phyloP scores from a whole-genome alignment of 352 stramenopile species.

The Phytophthora vignae region DNA sequence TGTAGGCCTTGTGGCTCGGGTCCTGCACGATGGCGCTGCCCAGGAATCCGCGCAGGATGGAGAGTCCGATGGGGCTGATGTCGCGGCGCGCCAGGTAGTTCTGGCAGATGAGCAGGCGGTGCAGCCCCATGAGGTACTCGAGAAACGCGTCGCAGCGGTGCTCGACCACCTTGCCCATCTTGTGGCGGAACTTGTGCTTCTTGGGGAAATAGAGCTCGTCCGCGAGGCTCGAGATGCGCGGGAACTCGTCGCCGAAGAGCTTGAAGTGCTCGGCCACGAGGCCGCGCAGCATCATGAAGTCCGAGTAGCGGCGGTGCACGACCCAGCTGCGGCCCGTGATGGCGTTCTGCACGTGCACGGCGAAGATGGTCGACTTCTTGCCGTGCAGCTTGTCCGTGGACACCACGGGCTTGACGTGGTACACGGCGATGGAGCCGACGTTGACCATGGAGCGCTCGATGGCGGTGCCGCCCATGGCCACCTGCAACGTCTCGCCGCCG shows the following conservation, averaged over 20 bases:
- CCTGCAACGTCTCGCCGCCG: slow-evolving; percentile 42
- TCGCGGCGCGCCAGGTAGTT: slow-evolving; percentile 63
- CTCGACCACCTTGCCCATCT: slow-evolving; percentile 61
- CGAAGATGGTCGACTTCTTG: slow-evolving; percentile 66
- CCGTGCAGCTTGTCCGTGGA: slow-evolving; percentile 35
- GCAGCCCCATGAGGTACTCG: slow-evolving; percentile 66
- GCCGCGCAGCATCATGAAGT: slow-evolving; percentile 69
- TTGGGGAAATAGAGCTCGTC: slow-evolving; percentile 76
- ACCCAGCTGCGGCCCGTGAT: slow-evolving; percentile 78
- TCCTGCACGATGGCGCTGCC: slow-evolving; percentile 67
- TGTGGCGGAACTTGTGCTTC: slow-evolving; percentile 69
- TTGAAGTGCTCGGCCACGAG: slow-evolving; percentile 66
- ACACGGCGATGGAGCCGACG: slow-evolving; percentile 62
- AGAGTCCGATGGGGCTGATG: slow-evolving; percentile 67
- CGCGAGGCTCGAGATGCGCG: slow-evolving; percentile 48
- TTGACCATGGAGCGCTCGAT: slow-evolving; percentile 76
- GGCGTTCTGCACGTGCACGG: slow-evolving; percentile 75
- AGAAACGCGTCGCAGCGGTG: slow-evolving; percentile 74
- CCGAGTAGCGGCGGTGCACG: slow-evolving; percentile 70
- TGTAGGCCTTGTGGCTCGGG: slow-evolving; percentile 63
- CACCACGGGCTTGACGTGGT: slow-evolving; percentile 61
- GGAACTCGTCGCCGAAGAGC: slow-evolving; percentile 60
- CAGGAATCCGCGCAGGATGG: slow-evolving; percentile 74
- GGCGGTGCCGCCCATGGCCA: slow-evolving; percentile 67
- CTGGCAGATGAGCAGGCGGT: slow-evolving; percentile 71